Evolutionary conservation across 2,329 filamentous ascomycete species (phyloP).

Genomic region (Colletotrichum sp.): DNA sequence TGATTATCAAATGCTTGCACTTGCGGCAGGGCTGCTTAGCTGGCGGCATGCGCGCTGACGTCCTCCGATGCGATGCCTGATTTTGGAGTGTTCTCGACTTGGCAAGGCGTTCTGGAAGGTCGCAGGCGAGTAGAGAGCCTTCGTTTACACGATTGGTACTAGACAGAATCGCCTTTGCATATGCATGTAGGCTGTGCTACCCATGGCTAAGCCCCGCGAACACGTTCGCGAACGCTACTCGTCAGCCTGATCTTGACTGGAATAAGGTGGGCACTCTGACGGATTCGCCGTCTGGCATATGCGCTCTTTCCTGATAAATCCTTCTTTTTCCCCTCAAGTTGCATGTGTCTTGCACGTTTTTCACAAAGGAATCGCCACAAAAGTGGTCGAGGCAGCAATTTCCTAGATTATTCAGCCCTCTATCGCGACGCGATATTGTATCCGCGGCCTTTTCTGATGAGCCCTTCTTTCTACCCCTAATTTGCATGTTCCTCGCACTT

Average conservation of each 20-base stretch:
- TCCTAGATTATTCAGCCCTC: neutral
- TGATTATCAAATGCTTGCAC: accelerated
- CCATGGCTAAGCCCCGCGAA: neutral
- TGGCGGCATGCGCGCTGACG: neutral
- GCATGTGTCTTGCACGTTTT: accelerated
- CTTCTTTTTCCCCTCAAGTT: neutral
- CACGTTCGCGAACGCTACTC: neutral
- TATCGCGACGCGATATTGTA: neutral
- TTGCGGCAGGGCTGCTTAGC: neutral
- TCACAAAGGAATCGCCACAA: neutral
- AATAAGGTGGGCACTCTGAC: neutral
- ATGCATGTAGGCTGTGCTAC: neutral
- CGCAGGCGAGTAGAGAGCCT: neutral
- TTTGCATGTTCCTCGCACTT: neutral
- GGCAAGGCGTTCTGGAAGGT: neutral
- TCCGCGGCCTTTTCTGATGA: neutral
- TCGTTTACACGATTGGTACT: accelerated
- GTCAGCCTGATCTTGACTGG: neutral
- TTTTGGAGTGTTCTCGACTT: neutral
- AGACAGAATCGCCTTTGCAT: neutral
- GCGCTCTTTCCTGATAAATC: neutral
- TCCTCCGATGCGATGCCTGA: neutral
- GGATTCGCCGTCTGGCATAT: neutral
- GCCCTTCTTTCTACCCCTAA: neutral
- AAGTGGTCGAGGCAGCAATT: neutral